Evolutionary conservation across 805 yeast genomes (phyloP).

Genomic region (Hanseniaspora meyeri): DNA sequence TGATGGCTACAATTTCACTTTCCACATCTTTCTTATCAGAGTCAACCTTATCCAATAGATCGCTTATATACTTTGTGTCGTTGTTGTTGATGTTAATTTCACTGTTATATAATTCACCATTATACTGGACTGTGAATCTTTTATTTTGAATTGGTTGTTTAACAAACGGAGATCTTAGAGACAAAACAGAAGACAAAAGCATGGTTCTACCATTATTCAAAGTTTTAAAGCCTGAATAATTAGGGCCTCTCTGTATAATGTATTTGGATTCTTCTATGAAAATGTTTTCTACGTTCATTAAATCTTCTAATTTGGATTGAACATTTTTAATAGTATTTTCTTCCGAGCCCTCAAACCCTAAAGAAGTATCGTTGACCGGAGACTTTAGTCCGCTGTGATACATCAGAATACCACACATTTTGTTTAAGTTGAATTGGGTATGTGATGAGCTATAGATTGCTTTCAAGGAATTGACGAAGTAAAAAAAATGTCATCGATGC

Average conservation of each 20-base stretch:
- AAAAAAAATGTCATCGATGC: neutral
- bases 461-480: no score
- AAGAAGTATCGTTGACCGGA: neutral
- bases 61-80: constrained; percentile 49
- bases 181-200: constrained; percentile 61
- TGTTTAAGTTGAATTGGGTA: no score
- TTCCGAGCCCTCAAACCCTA: constrained; percentile 2
- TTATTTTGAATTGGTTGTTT: constrained; percentile 48
- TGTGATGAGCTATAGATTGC: no score
- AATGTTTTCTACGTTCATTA: neutral
- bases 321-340: constrained; percentile 2
- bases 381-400: neutral
- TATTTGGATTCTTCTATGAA: constrained; percentile 23
- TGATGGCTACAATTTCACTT: constrained; percentile 26
- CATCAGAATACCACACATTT: constrained; percentile 12
- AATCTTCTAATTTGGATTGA: no score
- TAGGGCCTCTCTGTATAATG: constrained; percentile 54
- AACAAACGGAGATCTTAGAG: constrained; percentile 68
- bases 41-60: constrained; percentile 25
- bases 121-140: constrained; percentile 53
- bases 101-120: constrained; percentile 75
- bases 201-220: constrained; percentile 16
- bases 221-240: constrained; percentile 31
- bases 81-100: constrained; percentile 36
- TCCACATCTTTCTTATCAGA: constrained; percentile 15